These are phyloP conservation scores for Fusarium sublunatum DNA, from an alignment of 2,329 filamentous ascomycete genomes.

Conservation along the genomic window DNA sequence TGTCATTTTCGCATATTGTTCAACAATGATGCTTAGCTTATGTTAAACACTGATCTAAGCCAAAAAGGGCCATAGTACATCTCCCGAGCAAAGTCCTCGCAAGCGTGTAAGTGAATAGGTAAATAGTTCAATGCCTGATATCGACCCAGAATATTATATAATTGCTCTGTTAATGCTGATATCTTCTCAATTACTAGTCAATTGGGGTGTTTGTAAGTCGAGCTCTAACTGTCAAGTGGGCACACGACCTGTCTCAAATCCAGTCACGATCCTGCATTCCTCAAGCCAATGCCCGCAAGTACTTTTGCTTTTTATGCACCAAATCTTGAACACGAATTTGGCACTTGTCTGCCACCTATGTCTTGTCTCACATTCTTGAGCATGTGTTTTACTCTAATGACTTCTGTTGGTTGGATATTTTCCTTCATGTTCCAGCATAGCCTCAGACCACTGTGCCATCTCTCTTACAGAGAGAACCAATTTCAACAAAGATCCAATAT, in stretches of 20 bases:
- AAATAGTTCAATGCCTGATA: slow-evolving; percentile 8
- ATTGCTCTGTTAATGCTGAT: slow-evolving; percentile 1
- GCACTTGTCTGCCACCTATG: too few relatives aligned
- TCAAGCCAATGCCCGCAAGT: neutral
- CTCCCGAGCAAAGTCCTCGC: slow-evolving; percentile 21
- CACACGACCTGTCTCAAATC: slow-evolving; percentile 26
- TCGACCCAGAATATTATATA: slow-evolving; percentile 4
- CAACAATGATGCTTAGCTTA: slow-evolving; percentile 19
- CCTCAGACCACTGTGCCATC: too few relatives aligned
- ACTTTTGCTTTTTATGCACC: neutral
- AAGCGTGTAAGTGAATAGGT: neutral
- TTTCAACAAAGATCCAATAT: too few relatives aligned
- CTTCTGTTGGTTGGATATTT: too few relatives aligned
- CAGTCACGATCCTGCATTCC: neutral
- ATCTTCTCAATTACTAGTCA: neutral
- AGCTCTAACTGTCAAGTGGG: slow-evolving; percentile 6
- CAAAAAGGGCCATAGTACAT: slow-evolving; percentile 21
- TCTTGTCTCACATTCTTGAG: too few relatives aligned
- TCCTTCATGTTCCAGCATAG: too few relatives aligned
- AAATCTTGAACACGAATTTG: too few relatives aligned
- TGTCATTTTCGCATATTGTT: neutral
- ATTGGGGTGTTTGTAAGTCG: neutral
- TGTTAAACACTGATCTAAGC: slow-evolving; percentile 22
- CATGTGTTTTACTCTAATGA: too few relatives aligned
- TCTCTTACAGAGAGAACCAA: too few relatives aligned